Evolutionary conservation across 2,329 filamentous ascomycete species (phyloP).

Genomic region (Penicillium polonicum): DNA sequence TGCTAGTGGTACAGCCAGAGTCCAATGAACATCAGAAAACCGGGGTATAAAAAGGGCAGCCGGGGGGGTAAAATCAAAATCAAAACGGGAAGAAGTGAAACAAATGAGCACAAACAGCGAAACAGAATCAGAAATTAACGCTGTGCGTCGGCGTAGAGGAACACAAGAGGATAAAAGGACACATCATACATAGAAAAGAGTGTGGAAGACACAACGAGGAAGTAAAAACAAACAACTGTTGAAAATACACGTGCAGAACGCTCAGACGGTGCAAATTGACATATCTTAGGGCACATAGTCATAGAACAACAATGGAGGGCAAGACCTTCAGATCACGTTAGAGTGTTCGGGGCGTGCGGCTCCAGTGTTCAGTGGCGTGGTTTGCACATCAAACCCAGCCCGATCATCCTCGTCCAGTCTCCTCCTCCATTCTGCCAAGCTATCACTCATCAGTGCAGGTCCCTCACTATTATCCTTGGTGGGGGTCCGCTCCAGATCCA

Average conservation of each 20-base stretch:
- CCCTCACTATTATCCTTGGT: constrained; percentile 45
- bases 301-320: constrained; percentile 16
- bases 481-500: constrained; percentile 72
- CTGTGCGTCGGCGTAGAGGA: constrained; percentile 13
- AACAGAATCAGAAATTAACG: constrained; percentile 14
- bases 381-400: constrained; percentile 29
- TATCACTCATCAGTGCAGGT: constrained; percentile 59
- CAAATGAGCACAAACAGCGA: background rate
- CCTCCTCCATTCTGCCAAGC: constrained; percentile 76
- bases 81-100: constrained; percentile 7
- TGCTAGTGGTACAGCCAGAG: constrained; percentile 31
- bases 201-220: constrained; percentile 9
- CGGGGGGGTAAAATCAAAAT: constrained; percentile 1
- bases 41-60: constrained; percentile 27
- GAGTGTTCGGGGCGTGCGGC: constrained; percentile 20
- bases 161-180: constrained; percentile 6
- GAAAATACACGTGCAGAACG: constrained; percentile 20
- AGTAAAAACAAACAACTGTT: background rate
- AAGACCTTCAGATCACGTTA: constrained; percentile 38
- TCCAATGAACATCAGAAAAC: constrained; percentile 31
- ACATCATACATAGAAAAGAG: constrained; percentile 18
- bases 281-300: constrained; percentile 29
- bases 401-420: constrained; percentile 64
- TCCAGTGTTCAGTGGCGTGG: constrained; percentile 25
- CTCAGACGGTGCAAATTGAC: constrained; percentile 23